Evolutionary conservation across 108 stramenopile genomes (phyloP).

Genomic region (Pseudonitzschia delicatissima): DNA sequence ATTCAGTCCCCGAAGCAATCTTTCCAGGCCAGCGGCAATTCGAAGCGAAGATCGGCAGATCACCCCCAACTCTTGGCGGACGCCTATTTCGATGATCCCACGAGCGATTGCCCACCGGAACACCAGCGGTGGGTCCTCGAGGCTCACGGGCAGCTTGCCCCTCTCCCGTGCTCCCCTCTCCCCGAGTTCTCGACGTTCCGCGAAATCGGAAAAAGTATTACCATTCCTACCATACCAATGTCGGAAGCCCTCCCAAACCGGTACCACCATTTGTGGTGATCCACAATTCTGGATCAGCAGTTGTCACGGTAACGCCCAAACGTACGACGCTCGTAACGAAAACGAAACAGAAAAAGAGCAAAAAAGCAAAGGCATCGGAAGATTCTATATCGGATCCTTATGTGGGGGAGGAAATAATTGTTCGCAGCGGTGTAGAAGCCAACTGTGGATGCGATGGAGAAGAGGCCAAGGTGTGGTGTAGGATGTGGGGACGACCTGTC

Average conservation of each 20-base stretch:
- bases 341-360: not conserved
- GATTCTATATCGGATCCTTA: too few species aligned
- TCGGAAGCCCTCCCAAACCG: not conserved
- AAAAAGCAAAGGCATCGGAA: not conserved
- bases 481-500: not conserved
- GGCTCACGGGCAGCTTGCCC: not conserved
- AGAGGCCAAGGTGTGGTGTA: not conserved
- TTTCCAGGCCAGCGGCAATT: not conserved
- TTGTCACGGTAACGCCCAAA: slow-evolving; percentile 9
- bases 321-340: not conserved
- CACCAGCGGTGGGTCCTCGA: not conserved
- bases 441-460: not conserved
- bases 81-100: not conserved
- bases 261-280: slow-evolving; percentile 13
- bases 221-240: slow-evolving; percentile 5
- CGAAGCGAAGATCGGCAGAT: not conserved
- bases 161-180: not conserved
- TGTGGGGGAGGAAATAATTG: not conserved
- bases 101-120: not conserved
- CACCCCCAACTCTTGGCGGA: slow-evolving; percentile 9
- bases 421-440: too few species aligned
- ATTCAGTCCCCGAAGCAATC: not conserved
- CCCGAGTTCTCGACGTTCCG: not conserved
- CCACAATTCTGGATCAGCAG: slow-evolving; percentile 2
- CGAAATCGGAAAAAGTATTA: slow-evolving; percentile 15